Base-by-base conservation (phyloP, 441 rosid species). In the Viola pubescens region DNA sequence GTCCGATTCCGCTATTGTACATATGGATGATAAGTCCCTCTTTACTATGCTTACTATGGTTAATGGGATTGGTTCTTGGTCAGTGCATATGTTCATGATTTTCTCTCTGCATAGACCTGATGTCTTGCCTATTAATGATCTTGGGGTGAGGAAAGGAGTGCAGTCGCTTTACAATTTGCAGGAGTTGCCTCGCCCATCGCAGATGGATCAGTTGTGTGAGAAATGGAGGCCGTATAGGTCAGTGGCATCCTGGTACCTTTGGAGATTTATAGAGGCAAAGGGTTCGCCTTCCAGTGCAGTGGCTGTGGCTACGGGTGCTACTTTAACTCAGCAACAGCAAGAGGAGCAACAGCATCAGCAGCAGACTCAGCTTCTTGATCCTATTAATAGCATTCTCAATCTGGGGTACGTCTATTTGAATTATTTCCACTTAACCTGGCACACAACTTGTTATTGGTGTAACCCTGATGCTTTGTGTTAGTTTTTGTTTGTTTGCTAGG, bases 41-140 rank as follows among this genome's bases (percentile, higher is more conserved):
- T 92, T 89, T 61, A 87, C 96, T 4, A 92, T 92, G 98, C 81
- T 92, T 43, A 92, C 98, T 1, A 92, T 92, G 96, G 98, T 92
- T 47, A 92, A 89, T 59, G 98, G 98, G 50, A 92, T 92, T 42
- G 98, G 98, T 4, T 87, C 98, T 3, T 92, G 98, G 97, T 92
- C 97, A 2, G 98, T 92, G 56, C 96, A 92, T 61, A 89, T 92
- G 94, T 89, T 92, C 62, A 89, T 92, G 98, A 92, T 92, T 6
- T 84, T 85, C 69, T 92, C 98, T 48, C 86, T 92, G 58, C 98
- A 89, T 59, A 83, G 98, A 70, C 98, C 95, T 0, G 98, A 92
- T 65, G 98, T 92, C 54, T 77, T 92, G 67, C 97, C 98, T 4
- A 84, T 87, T 68, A 92, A 87, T 42, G 97, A 92, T 65, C 90